These are phyloP conservation scores for Phytophthora cryptogea DNA, from an alignment of 352 stramenopile species.

Conservation along the genomic window DNA sequence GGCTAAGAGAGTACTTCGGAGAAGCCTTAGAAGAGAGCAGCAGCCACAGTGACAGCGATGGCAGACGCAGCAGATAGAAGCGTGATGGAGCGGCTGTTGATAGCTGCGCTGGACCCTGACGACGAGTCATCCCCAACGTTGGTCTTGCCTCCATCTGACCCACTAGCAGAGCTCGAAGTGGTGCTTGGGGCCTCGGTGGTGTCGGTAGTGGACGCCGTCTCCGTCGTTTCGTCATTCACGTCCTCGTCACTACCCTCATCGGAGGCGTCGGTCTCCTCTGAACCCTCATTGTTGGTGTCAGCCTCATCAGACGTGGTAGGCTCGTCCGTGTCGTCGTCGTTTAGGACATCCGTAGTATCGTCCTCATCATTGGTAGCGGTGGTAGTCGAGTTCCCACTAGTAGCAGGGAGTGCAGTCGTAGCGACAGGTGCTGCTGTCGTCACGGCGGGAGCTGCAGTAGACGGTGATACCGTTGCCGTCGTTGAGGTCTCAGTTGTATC, in stretches of 20 bases:
- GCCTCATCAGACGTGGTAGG: not conserved
- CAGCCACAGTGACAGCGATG: conserved; percentile 7
- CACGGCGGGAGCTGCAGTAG: not conserved
- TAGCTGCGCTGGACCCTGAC: conserved; percentile 3
- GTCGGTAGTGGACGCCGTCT: not conserved
- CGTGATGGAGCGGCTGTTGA: conserved; percentile 10
- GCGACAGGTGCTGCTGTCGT: not conserved
- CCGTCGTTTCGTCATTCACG: not conserved
- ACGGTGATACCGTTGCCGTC: not conserved
- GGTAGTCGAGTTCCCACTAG: conserved; percentile 1
- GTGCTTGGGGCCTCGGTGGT: not conserved
- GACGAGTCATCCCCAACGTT: conserved; percentile 11
- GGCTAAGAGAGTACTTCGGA: not conserved
- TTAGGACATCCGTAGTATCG: not conserved
- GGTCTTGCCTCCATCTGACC: not conserved
- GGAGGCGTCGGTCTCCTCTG: not conserved
- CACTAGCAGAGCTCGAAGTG: conserved; percentile 1
- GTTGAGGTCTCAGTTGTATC: not conserved
- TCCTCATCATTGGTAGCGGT: not conserved
- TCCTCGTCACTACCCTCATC: conserved; percentile 6
- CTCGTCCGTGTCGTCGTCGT: not conserved
- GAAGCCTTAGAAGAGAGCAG: conserved; percentile 11
- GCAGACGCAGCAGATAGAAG: conserved; percentile 11
- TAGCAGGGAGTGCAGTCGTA: not conserved
- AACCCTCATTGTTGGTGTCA: conserved; percentile 1